Base-by-base conservation (phyloP, 176 grass and related monocot genomes). In the Neostapfia colusana region DNA sequence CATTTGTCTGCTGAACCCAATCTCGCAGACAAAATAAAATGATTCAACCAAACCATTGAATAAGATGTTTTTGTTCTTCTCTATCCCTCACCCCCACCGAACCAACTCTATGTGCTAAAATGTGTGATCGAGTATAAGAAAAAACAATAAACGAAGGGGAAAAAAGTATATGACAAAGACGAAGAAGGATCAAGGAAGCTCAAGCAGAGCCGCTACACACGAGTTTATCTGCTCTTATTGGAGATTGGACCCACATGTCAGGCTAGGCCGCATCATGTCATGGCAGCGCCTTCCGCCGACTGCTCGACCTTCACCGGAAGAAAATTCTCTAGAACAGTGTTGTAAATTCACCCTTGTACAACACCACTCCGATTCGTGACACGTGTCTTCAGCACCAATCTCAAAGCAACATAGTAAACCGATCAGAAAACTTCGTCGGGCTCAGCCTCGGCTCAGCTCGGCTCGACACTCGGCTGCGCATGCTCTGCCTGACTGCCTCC, bases 301-400 rank as follows among this genome's bases (percentile, higher is more conserved):
- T 73, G 86, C 81, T 78, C 87, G 3, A 73, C 79, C 67, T 81
- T 82, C 11, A 85, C 59, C n/a, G n/a, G n/a, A n/a, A n/a, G n/a
- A n/a, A n/a, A n/a, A n/a, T n/a, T n/a, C n/a, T n/a, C n/a, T n/a
- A n/a, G n/a, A n/a, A n/a, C n/a, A n/a, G n/a, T n/a, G n/a, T n/a
- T n/a, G n/a, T n/a, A n/a, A n/a, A n/a, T n/a, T n/a, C n/a, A n/a
- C n/a, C n/a, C n/a, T n/a, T n/a, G n/a, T n/a, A n/a, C n/a, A n/a
- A n/a, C n/a, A n/a, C n/a, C n/a, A n/a, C n/a, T n/a, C n/a, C n/a
- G n/a, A n/a, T n/a, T n/a, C n/a, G n/a, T n/a, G n/a, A n/a, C n/a
- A n/a, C n/a, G n/a, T n/a, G n/a, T n/a, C n/a, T n/a, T n/a, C n/a
- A n/a, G n/a, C n/a, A n/a, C n/a, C n/a, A n/a, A n/a, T n/a, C n/a